Conservation (phyloP, 2,329 filamentous ascomycete species). For the Leptographium radiaticola region DNA sequence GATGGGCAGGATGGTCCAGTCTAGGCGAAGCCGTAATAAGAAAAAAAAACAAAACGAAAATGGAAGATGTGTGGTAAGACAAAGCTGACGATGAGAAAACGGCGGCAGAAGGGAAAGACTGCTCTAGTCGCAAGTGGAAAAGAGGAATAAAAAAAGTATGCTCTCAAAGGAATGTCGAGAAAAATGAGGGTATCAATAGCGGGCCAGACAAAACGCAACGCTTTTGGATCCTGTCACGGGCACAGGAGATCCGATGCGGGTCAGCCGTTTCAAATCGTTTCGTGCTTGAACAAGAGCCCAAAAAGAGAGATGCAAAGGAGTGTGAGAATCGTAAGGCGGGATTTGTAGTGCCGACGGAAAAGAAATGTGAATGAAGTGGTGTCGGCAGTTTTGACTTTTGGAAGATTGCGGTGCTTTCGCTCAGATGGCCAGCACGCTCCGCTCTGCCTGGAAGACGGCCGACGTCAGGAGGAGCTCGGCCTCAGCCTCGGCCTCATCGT, state of each 20-base stretch:
- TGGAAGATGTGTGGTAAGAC: not conserved
- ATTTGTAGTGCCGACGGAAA: not conserved
- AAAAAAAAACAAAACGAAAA: not conserved
- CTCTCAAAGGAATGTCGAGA: not conserved
- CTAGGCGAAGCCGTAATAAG: not conserved
- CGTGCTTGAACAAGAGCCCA: not conserved
- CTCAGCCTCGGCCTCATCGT: not conserved
- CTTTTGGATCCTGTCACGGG: not conserved
- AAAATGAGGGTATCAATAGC: not conserved
- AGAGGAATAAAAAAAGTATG: not conserved
- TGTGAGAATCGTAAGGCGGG: not conserved
- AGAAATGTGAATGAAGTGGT: not conserved
- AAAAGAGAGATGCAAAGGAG: not conserved
- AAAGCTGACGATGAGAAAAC: not conserved
- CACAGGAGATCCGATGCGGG: not conserved
- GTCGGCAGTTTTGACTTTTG: too few species aligned
- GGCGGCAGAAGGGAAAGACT: too few species aligned
- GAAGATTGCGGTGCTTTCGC: not conserved
- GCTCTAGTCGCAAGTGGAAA: not conserved
- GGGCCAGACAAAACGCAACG: not conserved
- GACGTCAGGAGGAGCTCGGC: conserved; percentile 32
- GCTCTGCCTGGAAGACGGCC: conserved; percentile 33
- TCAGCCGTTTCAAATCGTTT: conserved; percentile 2
- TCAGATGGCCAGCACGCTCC: conserved; percentile 7
- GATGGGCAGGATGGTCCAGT: not conserved